Base-by-base conservation (phyloP, 2,329 filamentous ascomycete genomes). In the Aspergillus tanneri region DNA sequence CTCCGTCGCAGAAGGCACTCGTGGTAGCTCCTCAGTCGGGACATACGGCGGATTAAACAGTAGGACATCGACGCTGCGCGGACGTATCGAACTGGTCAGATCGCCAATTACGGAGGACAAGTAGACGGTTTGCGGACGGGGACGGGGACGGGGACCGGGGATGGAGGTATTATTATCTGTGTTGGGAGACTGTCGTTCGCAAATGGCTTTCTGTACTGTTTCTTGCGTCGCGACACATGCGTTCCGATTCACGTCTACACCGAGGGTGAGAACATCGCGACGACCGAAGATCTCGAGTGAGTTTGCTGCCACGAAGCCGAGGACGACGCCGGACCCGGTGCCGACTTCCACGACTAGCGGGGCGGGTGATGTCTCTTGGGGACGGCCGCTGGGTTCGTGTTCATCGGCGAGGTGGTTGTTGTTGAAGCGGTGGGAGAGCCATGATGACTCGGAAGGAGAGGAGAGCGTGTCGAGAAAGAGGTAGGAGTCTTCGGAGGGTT, bases 11-110 rank as follows among this genome's bases (percentile, higher is more conserved):
- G 53, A 54, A 5, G 78, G 71, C 27, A 80, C 69, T 19, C 71
- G 66, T 1, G 92, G 91, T 50, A 95, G 72, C 32, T 84, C 81
- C 21, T 85, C 79, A 2, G 91, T 95, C 2, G 93, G 93, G 11
- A 99, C 93, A 66, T 99, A 99, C 0, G 93, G 93, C 44, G 93
- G 93, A 66, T 99, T 99, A 78, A 97, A 99, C 22, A 99, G 80
- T 53, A 99, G 78, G 9, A 99, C 79, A 65, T 99, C 93, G 4
- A 95, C 79, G 30, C 72, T 70, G 2, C 77, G 74, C 0, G 73
- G 64, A 6, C 79, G 77, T 32, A 95, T 72, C 0, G 85, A 74
- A 2, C 79, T 69, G 4, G 79, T 77, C 0, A 99, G 77, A 64
- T 97, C 89, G 2, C 82, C 85, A 49, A 83, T 83, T 21, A 86